Conservation (phyloP, 331 rosid species). For the Malus hybrid region DNA sequence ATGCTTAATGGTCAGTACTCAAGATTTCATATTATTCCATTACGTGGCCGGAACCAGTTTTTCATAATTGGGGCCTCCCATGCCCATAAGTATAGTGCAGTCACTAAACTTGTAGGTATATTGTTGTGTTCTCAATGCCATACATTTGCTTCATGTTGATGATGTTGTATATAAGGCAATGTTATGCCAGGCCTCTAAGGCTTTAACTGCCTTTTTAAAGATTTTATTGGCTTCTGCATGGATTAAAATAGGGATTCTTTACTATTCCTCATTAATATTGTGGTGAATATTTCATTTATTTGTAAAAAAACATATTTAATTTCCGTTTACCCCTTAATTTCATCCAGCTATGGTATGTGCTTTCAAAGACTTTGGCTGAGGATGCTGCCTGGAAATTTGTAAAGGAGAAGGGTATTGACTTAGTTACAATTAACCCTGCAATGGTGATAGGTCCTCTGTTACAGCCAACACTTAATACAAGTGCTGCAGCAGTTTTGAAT, state of each 20-base stretch:
- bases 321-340: neutral
- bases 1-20: neutral
- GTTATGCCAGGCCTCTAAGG: neutral
- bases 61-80: neutral
- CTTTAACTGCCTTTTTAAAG: neutral
- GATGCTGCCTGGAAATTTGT: slow-evolving; percentile 89
- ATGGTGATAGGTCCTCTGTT: slow-evolving; percentile 76
- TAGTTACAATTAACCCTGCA: slow-evolving; percentile 63
- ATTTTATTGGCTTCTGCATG: neutral
- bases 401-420: slow-evolving; percentile 61
- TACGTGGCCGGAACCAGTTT: neutral
- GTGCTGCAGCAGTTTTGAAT: slow-evolving; percentile 39
- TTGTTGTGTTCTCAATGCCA: neutral
- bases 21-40: neutral
- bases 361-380: slow-evolving; percentile 89
- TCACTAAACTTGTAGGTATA: neutral
- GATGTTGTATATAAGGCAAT: neutral
- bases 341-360: slow-evolving; percentile 60
- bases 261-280: neutral
- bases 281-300: neutral
- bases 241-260: neutral
- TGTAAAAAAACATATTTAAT: neutral
- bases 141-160: neutral
- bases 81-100: neutral
- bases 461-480: slow-evolving; percentile 65